These are phyloP conservation scores for Ehretia macrophylla DNA, from an alignment of 257 asterid genomes.

Conservation along the genomic window DNA sequence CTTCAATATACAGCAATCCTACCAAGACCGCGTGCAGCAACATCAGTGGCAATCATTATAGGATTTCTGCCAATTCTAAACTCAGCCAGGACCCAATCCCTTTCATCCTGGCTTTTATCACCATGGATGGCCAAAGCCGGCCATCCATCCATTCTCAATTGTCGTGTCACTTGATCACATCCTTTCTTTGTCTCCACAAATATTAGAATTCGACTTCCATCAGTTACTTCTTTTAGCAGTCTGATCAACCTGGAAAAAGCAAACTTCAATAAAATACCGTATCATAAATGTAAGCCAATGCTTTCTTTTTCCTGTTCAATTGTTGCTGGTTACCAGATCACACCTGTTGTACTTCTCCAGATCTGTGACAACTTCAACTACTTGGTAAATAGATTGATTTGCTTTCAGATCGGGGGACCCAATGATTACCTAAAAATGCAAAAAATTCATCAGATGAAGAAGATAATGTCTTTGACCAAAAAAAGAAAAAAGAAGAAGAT, in stretches of 20 bases:
- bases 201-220: conserved; percentile 78
- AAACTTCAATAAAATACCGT: conserved; percentile 22
- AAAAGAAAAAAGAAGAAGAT: no score
- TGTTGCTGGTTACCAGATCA: conserved; percentile 5
- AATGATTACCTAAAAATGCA: conserved; percentile 53
- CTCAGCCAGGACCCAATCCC: conserved; percentile 93
- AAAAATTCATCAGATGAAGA: not conserved
- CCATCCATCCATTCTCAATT: conserved; percentile 91
- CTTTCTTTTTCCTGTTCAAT: not conserved
- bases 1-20: conserved; percentile 58
- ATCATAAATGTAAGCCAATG: conserved; percentile 1
- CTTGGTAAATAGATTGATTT: conserved; percentile 72
- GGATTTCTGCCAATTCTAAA: conserved; percentile 85
- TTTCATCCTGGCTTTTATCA: conserved; percentile 84
- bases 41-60: conserved; percentile 95
- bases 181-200: conserved; percentile 94
- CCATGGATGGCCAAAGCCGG: conserved; percentile 95
- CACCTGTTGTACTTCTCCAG: conserved; percentile 87
- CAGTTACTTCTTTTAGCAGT: conserved; percentile 71
- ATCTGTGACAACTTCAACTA: conserved; percentile 76
- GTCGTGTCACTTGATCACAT: conserved; percentile 85
- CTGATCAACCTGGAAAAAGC: conserved; percentile 55
- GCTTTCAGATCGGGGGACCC: conserved; percentile 84
- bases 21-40: conserved; percentile 99
- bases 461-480: no score